Evolutionary conservation across 768 basidiomycete genomes (phyloP), one percentile per base, ranked within the genome.

Genomic region (Hypsizygus marmoreus): DNA sequence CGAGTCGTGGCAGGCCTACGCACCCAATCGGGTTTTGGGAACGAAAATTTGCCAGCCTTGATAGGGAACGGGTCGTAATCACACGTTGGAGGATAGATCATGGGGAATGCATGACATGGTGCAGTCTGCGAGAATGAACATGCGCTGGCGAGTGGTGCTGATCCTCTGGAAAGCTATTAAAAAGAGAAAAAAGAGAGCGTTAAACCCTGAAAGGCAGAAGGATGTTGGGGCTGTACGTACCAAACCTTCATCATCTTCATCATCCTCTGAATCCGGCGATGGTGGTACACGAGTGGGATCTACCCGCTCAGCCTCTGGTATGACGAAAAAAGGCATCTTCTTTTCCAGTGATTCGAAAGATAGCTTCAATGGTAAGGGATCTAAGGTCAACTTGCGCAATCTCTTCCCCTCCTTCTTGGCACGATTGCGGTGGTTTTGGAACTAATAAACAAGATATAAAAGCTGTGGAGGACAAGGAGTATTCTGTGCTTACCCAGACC

Each of bases 341-440:
- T 48, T 34, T 20, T 56, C 60, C 4, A 69, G 39, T 1, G 47
- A 51, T 13, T 59, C 47, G 1, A 71, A 25, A 0, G 54, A 49
- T 1, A 65, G 20, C 0, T 62, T 48, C 1, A 55, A 37, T 2
- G 62, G 60, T 9, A 53, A 47, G 2, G 54, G 49, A 17, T 62
- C 55, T 1, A 57, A 28, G 4, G 49, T 9, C 20, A 62, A 50
- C 13, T 59, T 61, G 2, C 28, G 54, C 1, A 66, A 20, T 4
- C 6, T 11, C 33, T 33, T 61, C 2, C 64, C 64, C 13, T 65
- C 70, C 31, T 55, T 62, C 34, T 55, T 71, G 0, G 67, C 64
- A 9, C 73, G 68, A 38, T 63, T 67, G 6, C 80, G 72, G 19
- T 73, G 74, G 31, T 81, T 81, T 63, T 81, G 80, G 43, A 81